phyloP scores from a whole-genome alignment of 306 rosid species.

The Malus orientalis region DNA sequence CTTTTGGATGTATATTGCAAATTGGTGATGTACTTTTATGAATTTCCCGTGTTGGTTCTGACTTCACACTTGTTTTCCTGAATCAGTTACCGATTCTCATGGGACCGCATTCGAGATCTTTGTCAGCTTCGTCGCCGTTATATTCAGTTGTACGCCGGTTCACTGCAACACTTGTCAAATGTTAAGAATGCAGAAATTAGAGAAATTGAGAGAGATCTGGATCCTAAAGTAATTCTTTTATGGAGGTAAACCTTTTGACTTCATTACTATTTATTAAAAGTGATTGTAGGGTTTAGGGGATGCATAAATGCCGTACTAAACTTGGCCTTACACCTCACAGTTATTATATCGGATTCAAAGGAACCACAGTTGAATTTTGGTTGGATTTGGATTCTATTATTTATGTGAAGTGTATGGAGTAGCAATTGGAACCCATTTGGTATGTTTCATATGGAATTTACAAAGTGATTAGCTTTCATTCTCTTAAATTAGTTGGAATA shows the following conservation, averaged over 20 bases:
- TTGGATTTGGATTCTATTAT: neutral
- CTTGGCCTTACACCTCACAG: neutral
- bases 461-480: neutral
- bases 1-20: neutral
- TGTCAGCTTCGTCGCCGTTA: conserved; percentile 91
- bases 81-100: conserved; percentile 82
- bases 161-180: conserved; percentile 51
- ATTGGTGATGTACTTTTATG: neutral
- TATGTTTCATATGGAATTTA: neutral
- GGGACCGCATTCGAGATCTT: conserved; percentile 80
- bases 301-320: neutral
- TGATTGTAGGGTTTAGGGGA: neutral
- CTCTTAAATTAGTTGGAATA: neutral
- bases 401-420: neutral
- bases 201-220: conserved; percentile 91
- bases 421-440: neutral
- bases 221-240: conserved; percentile 85
- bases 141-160: conserved; percentile 71
- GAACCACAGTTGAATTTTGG: neutral
- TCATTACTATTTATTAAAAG: neutral
- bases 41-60: conserved; percentile 15
- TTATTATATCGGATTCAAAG: neutral
- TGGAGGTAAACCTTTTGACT: conserved; percentile 58
- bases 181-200: conserved; percentile 46
- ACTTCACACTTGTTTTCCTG: conserved; percentile 22